A percentile compares a stretch with the other conserved stretches of the same genome.
Evolutionary conservation across 495 filamentous ascomycete species (phyloP).

Genomic region (Venustampulla echinocandica): DNA sequence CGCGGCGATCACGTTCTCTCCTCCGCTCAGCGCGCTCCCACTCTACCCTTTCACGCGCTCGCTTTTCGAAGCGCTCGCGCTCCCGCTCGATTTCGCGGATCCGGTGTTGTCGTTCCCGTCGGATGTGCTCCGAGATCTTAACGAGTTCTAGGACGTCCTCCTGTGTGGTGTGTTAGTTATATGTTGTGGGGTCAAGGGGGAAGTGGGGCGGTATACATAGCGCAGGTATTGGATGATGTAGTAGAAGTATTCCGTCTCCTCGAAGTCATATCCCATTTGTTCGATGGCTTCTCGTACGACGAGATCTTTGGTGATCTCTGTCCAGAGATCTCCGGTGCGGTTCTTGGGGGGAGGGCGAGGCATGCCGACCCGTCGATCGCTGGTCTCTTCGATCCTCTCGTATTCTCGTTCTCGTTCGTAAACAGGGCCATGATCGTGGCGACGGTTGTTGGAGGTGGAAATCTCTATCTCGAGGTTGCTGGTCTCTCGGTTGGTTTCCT

Average conservation of each 20-base stretch:
- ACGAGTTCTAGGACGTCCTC: slow-evolving; percentile 83
- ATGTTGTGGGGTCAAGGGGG: no score
- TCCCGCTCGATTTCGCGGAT: slow-evolving; percentile 78
- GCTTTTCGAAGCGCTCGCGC: slow-evolving; percentile 42
- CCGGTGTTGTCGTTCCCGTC: slow-evolving; percentile 62
- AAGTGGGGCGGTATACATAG: no score
- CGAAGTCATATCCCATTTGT: slow-evolving; percentile 74
- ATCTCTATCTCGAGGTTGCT: slow-evolving; percentile 21
- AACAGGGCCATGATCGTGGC: neutral
- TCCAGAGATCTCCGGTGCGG: slow-evolving; percentile 67
- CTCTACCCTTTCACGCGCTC: slow-evolving; percentile 19
- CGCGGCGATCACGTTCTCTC: slow-evolving; percentile 11
- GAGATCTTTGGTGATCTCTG: slow-evolving; percentile 91
- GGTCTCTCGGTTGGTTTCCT: slow-evolving; percentile 2
- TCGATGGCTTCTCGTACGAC: slow-evolving; percentile 85
- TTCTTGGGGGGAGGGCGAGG: slow-evolving; percentile 33
- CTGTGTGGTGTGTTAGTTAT: no score
- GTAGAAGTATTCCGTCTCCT: slow-evolving; percentile 83
- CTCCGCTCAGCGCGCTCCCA: slow-evolving; percentile 19
- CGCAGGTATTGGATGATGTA: slow-evolving; percentile 88
- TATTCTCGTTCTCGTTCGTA: slow-evolving; percentile 23
- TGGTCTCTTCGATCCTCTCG: slow-evolving; percentile 35
- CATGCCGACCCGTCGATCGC: slow-evolving; percentile 34
- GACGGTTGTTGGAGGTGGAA: slow-evolving; percentile 3
- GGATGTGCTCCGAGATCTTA: slow-evolving; percentile 73